Conservation (phyloP, 306 rosid species). For the Begonia loranthoides region DNA sequence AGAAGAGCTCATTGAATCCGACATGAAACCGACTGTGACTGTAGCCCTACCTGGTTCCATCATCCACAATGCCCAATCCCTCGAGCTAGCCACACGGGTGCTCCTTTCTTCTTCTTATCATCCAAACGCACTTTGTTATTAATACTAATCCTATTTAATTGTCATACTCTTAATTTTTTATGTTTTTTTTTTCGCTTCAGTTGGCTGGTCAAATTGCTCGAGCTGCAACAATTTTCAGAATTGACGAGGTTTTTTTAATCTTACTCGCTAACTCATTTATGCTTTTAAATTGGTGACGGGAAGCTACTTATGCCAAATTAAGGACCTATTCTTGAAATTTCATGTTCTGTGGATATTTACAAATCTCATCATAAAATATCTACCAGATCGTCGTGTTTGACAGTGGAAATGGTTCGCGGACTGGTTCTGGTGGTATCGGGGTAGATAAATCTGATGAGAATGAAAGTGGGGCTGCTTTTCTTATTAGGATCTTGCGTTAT, state of each 20-base stretch:
- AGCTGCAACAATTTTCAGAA: slow-evolving; percentile 87
- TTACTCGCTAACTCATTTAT: neutral
- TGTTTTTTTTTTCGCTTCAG: slow-evolving; percentile 22
- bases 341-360: neutral
- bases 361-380: neutral
- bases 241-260: slow-evolving; percentile 53
- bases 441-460: slow-evolving; percentile 37
- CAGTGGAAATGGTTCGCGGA: slow-evolving; percentile 27
- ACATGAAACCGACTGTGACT: slow-evolving; percentile 44
- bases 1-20: slow-evolving; percentile 8
- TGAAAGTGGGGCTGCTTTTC: slow-evolving; percentile 71
- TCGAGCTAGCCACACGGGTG: slow-evolving; percentile 88
- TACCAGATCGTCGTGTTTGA: slow-evolving; percentile 78
- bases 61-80: slow-evolving; percentile 73
- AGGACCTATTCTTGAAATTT: too few relatives aligned
- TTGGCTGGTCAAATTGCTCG: slow-evolving; percentile 96
- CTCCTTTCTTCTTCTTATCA: neutral
- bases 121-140: neutral
- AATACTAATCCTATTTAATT: neutral
- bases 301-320: too few relatives aligned
- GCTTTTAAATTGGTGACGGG: neutral
- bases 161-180: neutral
- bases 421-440: slow-evolving; percentile 10
- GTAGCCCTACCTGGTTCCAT: slow-evolving; percentile 86
- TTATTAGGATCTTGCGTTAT: slow-evolving; percentile 57